These are phyloP conservation scores for Lathyrus aphaca DNA, from an alignment of 306 rosid genomes.

Conservation along the genomic window DNA sequence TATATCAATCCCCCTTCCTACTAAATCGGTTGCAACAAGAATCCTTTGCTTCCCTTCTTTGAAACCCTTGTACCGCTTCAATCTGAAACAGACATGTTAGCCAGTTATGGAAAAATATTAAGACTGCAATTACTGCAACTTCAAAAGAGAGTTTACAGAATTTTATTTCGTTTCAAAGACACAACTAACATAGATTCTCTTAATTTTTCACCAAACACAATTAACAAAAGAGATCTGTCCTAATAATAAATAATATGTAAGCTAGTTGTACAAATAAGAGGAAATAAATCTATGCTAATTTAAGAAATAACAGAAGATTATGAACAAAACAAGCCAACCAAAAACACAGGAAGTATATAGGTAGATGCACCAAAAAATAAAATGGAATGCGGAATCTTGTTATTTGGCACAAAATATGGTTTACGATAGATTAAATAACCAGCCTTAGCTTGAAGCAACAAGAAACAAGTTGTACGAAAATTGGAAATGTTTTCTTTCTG, in stretches of 20 bases:
- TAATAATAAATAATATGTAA: not conserved
- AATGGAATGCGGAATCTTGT: not conserved
- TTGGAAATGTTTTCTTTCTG: too few relatives aligned
- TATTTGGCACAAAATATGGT: not conserved
- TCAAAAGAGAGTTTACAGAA: not conserved
- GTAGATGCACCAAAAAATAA: not conserved
- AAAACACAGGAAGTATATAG: not conserved
- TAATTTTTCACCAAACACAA: not conserved
- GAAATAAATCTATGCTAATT: not conserved
- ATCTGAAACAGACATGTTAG: slow-evolving; percentile 43
- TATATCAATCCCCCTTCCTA: slow-evolving; percentile 83
- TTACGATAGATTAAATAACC: not conserved
- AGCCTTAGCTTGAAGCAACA: not conserved
- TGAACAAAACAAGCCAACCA: not conserved
- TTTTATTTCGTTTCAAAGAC: not conserved
- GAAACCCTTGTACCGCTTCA: slow-evolving; percentile 78
- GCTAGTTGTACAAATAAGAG: not conserved
- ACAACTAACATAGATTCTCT: not conserved
- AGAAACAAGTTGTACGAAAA: not conserved
- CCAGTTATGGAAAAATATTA: not conserved
- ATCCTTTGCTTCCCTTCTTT: slow-evolving; percentile 81
- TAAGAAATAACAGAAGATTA: not conserved
- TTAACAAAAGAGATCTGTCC: not conserved
- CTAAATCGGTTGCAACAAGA: slow-evolving; percentile 84
- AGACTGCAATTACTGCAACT: not conserved